Conservation (phyloP, 1,284 basidiomycete genomes). For the Leucoagaricus sp. region DNA sequence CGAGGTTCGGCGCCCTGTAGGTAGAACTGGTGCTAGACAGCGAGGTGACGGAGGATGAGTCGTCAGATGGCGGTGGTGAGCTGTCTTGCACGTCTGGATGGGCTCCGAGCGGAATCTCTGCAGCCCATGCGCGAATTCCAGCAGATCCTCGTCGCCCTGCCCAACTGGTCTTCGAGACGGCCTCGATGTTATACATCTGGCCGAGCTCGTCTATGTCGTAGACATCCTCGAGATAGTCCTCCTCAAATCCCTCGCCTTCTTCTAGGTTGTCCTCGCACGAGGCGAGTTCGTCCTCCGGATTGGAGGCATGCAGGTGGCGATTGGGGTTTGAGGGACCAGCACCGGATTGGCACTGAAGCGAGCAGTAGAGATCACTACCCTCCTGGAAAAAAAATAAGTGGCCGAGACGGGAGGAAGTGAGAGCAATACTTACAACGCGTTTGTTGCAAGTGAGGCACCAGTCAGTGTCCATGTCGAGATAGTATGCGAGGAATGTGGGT, state of each 20-base stretch:
- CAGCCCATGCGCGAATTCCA: slow-evolving; percentile 41
- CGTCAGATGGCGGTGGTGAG: slow-evolving; percentile 24
- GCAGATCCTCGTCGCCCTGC: slow-evolving; percentile 27
- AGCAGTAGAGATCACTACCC: slow-evolving; percentile 56
- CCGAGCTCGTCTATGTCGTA: slow-evolving; percentile 24
- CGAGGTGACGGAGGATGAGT: slow-evolving; percentile 16
- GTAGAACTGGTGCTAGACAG: slow-evolving; percentile 18
- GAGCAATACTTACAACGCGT: slow-evolving; percentile 46
- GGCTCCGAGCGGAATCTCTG: slow-evolving; percentile 32
- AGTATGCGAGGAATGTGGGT: background rate
- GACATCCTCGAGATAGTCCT: slow-evolving; percentile 14
- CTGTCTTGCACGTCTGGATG: slow-evolving; percentile 24
- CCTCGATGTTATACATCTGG: slow-evolving; percentile 10
- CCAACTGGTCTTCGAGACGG: slow-evolving; percentile 22
- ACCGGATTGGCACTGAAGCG: slow-evolving; percentile 41
- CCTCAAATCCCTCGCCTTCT: slow-evolving; percentile 21
- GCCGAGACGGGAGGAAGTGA: background rate
- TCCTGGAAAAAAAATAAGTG: slow-evolving; percentile 34
- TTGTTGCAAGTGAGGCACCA: slow-evolving; percentile 68
- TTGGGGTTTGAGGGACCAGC: slow-evolving; percentile 25
- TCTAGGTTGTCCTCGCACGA: slow-evolving; percentile 22
- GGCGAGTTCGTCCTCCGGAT: background rate
- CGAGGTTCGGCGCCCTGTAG: slow-evolving; percentile 42
- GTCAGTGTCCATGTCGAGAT: slow-evolving; percentile 55
- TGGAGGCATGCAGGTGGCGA: background rate